Conservation (phyloP, 2,329 filamentous ascomycete species). For the Clathrospora elynae region DNA sequence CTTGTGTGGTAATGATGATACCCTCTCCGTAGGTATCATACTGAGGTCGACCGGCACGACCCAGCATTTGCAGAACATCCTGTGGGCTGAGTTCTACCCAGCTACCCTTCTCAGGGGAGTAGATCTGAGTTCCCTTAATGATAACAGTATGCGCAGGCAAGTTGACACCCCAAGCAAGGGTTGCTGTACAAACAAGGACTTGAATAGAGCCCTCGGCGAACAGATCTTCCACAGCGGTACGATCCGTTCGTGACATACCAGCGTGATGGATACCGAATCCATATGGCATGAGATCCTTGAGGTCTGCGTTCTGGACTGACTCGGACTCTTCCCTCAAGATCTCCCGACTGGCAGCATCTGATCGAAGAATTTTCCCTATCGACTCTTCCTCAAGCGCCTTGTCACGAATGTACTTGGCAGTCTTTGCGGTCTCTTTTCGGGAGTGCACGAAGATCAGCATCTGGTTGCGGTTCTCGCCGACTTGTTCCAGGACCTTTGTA, state of each 20-base stretch:
- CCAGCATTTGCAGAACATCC: slow-evolving; percentile 97
- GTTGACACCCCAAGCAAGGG: slow-evolving; percentile 99
- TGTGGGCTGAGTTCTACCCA: slow-evolving; percentile 98
- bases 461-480: slow-evolving; percentile 89
- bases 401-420: slow-evolving; percentile 92
- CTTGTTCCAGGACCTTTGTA: slow-evolving; percentile 94
- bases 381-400: slow-evolving; percentile 97
- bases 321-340: slow-evolving; percentile 85
- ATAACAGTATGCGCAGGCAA: slow-evolving; percentile 96
- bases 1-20: slow-evolving; percentile 96
- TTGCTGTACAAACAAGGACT: slow-evolving; percentile 95
- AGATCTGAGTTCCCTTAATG: slow-evolving; percentile 97
- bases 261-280: slow-evolving; percentile 98
- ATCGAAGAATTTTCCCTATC: slow-evolving; percentile 91
- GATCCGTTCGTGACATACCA: slow-evolving; percentile 93
- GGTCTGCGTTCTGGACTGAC: slow-evolving; percentile 78
- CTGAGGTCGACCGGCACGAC: slow-evolving; percentile 92
- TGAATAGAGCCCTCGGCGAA: slow-evolving; percentile 91
- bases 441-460: slow-evolving; percentile 99
- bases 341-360: slow-evolving; percentile 88
- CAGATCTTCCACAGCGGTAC: slow-evolving; percentile 91
- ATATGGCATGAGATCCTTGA: slow-evolving; percentile 94
- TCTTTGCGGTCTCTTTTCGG: slow-evolving; percentile 96
- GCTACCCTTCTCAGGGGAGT: slow-evolving; percentile 96
- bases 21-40: slow-evolving; percentile 98